These are phyloP conservation scores for Scleroderma citrinum DNA, from an alignment of 768 basidiomycete genomes.

Conservation along the genomic window DNA sequence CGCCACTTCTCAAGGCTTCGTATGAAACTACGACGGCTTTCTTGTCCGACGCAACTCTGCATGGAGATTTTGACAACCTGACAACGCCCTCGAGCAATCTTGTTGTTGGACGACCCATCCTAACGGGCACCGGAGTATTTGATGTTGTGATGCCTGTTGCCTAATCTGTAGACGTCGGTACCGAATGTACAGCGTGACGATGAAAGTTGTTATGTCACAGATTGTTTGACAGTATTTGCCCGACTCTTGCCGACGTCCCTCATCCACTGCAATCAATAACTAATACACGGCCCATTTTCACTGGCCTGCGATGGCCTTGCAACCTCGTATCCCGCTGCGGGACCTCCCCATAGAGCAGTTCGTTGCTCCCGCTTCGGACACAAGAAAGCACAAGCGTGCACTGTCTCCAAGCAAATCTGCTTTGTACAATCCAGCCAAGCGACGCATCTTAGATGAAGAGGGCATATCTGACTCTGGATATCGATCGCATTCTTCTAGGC, in stretches of 20 bases:
- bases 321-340: conserved; percentile 44
- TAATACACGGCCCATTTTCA: too few relatives aligned
- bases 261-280: too few relatives aligned
- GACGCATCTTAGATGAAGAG: conserved; percentile 56
- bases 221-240: conserved; percentile 22
- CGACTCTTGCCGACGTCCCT: too few relatives aligned
- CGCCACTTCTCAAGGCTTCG: conserved; percentile 95
- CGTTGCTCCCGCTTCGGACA: conserved; percentile 29
- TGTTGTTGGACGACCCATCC: conserved; percentile 80
- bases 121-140: conserved; percentile 93
- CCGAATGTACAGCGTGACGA: background rate
- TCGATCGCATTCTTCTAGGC: conserved; percentile 15
- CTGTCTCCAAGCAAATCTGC: conserved; percentile 47
- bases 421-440: conserved; percentile 59
- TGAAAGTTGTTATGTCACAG: conserved; percentile 5
- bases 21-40: conserved; percentile 95
- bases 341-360: conserved; percentile 58
- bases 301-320: conserved; percentile 17
- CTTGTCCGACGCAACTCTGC: conserved; percentile 88
- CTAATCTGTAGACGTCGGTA: conserved; percentile 4
- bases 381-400: conserved; percentile 50
- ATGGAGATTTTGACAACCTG: conserved; percentile 93
- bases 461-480: conserved; percentile 28
- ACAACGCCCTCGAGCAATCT: conserved; percentile 87
- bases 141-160: conserved; percentile 64